phyloP scores from a whole-genome alignment of 2,329 filamentous ascomycete genomes.

The Botrytis galanthina region DNA sequence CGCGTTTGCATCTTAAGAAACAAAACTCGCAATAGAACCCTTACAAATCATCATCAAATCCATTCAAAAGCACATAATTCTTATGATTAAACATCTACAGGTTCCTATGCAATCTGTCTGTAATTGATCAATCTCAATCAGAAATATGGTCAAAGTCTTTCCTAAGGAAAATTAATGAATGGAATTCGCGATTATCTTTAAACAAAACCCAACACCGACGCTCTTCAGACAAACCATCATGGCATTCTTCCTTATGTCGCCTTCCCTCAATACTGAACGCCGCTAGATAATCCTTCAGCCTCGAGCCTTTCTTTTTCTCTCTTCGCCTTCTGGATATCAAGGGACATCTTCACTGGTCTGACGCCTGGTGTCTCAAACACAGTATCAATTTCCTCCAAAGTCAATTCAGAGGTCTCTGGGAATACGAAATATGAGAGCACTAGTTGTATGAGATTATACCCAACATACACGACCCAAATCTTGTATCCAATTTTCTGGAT shows the following conservation, averaged over 20 bases:
- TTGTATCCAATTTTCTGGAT: conserved; percentile 49
- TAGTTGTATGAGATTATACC: conserved; percentile 50
- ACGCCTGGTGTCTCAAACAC: conserved; percentile 52
- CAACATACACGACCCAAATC: conserved; percentile 52
- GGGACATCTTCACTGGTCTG: conserved; percentile 45
- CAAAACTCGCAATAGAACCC: not conserved
- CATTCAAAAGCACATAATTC: not conserved
- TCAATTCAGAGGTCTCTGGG: conserved; percentile 71
- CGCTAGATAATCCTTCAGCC: not conserved
- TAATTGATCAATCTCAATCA: not conserved
- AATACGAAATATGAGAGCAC: conserved; percentile 54
- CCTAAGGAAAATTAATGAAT: not conserved
- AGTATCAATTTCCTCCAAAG: conserved; percentile 68
- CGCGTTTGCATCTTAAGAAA: not conserved
- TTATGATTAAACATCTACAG: not conserved
- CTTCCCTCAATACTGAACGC: not conserved
- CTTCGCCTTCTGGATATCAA: conserved; percentile 44
- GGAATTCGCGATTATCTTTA: not conserved
- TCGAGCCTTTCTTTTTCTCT: conserved; percentile 33
- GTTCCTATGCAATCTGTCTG: not conserved
- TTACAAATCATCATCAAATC: not conserved
- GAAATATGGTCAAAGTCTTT: not conserved
- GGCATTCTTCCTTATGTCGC: no score
- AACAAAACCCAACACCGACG: not conserved
- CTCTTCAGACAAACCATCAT: not conserved